phyloP scores from a whole-genome alignment of 2,329 filamentous ascomycete species.

The Aspergillus arachidicola region DNA sequence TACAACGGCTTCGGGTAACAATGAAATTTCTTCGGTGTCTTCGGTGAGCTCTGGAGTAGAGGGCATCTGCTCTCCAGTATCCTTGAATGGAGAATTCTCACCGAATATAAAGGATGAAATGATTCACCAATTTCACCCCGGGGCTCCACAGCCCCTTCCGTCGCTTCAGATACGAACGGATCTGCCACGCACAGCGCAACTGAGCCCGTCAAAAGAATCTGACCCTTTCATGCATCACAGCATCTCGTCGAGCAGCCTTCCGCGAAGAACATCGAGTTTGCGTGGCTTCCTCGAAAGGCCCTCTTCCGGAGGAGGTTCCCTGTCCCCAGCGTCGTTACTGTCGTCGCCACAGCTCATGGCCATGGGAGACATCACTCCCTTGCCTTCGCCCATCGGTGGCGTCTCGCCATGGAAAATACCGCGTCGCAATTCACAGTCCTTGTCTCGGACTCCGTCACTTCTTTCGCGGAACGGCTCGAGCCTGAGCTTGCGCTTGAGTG shows the following conservation, averaged over 20 bases:
- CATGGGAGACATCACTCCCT: conserved; percentile 76
- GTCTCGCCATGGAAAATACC: conserved; percentile 48
- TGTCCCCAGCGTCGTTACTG: conserved; percentile 66
- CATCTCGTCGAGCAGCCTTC: conserved; percentile 46
- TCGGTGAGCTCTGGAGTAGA: conserved; percentile 18
- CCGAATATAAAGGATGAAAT: conserved; percentile 15
- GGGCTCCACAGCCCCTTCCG: conserved; percentile 20
- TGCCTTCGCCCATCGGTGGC: conserved; percentile 70
- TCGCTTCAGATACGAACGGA: conserved; percentile 42
- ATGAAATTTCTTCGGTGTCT: conserved; percentile 18
- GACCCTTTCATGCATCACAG: conserved; percentile 44
- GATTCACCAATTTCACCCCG: conserved; percentile 11
- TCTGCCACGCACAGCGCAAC: conserved; percentile 26
- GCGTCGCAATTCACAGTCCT: conserved; percentile 57
- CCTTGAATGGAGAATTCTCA: conserved; percentile 6
- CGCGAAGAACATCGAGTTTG: conserved; percentile 48
- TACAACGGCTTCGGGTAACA: conserved; percentile 20
- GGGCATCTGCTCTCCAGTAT: conserved; percentile 11
- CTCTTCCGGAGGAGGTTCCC: conserved; percentile 45
- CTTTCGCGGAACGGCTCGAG: conserved; percentile 42
- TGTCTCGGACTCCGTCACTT: conserved; percentile 46
- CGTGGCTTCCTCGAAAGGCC: conserved; percentile 41
- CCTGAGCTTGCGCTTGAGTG: conserved; percentile 37
- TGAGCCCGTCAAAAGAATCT: conserved; percentile 33
- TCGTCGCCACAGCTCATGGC: conserved; percentile 74